These are phyloP conservation scores for Candida montana DNA, from an alignment of 805 yeast genomes.

Conservation along the genomic window DNA sequence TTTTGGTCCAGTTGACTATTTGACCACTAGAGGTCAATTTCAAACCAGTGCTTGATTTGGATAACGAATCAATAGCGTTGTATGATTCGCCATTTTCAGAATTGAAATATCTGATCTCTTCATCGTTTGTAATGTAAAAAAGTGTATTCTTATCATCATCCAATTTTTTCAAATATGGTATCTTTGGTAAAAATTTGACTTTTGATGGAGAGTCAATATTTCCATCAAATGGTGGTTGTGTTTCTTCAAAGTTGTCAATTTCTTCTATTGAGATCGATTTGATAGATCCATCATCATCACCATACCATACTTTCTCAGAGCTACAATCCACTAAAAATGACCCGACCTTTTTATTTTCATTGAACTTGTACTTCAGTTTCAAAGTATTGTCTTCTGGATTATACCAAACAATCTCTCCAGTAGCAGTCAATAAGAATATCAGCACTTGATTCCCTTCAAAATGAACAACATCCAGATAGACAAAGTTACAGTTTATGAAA, in stretches of 20 bases:
- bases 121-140: conserved; percentile 31
- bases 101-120: conserved; percentile 31
- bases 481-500: conserved; percentile 45
- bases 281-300: conserved; percentile 11
- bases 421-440: conserved; percentile 21
- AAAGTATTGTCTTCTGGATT: conserved; percentile 13
- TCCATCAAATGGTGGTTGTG: conserved; percentile 23
- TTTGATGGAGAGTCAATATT: conserved; percentile 29
- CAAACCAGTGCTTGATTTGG: conserved; percentile 35
- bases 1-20: conserved; percentile 37
- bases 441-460: conserved; percentile 16
- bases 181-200: conserved; percentile 18
- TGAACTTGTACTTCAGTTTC: conserved; percentile 11
- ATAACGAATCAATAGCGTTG: conserved; percentile 32
- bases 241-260: conserved; percentile 24
- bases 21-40: conserved; percentile 30
- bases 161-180: conserved; percentile 22
- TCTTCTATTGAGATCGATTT: conserved; percentile 14
- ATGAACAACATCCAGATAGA: conserved; percentile 27
- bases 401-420: conserved; percentile 23
- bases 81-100: conserved; percentile 10
- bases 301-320: conserved; percentile 27
- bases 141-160: conserved; percentile 18
- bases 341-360: conserved; percentile 13
- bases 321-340: conserved; percentile 16